Conservation (phyloP, 1,284 basidiomycete genomes). For the Leccinum solheimii region DNA sequence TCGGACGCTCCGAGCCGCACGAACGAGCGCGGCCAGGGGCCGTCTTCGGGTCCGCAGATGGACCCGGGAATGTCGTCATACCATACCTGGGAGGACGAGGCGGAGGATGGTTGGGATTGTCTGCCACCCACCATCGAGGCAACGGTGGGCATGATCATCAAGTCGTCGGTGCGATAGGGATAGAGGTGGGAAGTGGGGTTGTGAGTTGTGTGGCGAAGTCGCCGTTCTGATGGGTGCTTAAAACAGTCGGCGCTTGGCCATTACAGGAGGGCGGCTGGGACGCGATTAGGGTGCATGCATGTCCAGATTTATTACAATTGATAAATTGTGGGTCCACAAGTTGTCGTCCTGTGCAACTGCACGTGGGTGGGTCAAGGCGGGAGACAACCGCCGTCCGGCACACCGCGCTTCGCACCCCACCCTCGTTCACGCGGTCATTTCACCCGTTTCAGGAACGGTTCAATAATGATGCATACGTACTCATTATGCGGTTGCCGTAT, state of each 20-base stretch:
- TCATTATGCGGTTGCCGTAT: conserved; percentile 4
- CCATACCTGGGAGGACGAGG: conserved; percentile 37
- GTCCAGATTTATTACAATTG: conserved; percentile 27
- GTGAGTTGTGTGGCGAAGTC: conserved; percentile 6
- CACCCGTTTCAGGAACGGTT: conserved; percentile 8
- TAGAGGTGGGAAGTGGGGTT: background rate
- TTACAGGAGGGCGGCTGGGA: conserved; percentile 17
- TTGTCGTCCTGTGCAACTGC: conserved; percentile 22
- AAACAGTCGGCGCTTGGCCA: conserved; percentile 35
- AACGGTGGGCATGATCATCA: conserved; percentile 23
- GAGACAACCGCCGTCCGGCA: conserved; percentile 19
- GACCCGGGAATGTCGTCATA: conserved; percentile 58
- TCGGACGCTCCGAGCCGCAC: conserved; percentile 47
- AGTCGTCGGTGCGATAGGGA: conserved; percentile 1
- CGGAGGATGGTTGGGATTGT: conserved; percentile 31
- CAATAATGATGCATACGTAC: conserved; percentile 8
- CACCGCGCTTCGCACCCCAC: conserved; percentile 3
- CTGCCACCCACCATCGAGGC: conserved; percentile 17
- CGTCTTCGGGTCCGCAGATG: conserved; percentile 58
- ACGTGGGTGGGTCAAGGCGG: conserved; percentile 27
- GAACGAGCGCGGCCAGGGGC: conserved; percentile 61
- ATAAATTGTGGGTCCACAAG: conserved; percentile 17
- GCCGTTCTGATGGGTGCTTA: conserved; percentile 18
- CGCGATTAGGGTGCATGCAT: conserved; percentile 22
- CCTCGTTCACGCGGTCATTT: conserved; percentile 33